A percentile compares a stretch with the other conserved stretches of the same genome.
phyloP scores from a whole-genome alignment of 2,329 filamentous ascomycete species.

The Trematosphaeria pertusa region DNA sequence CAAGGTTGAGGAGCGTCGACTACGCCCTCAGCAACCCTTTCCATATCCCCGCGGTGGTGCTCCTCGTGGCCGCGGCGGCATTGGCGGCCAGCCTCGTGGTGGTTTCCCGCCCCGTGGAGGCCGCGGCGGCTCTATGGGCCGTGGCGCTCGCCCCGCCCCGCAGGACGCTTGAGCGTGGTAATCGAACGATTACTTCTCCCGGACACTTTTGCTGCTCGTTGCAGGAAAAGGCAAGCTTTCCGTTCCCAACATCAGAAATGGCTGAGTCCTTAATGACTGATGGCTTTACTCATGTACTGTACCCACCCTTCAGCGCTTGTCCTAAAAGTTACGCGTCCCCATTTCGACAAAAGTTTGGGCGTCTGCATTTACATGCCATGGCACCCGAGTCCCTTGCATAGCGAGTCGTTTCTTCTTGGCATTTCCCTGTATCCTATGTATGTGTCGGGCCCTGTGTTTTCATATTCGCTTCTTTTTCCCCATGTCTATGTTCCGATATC shows the following conservation, averaged over 20 bases:
- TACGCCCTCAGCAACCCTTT: constrained; percentile 52
- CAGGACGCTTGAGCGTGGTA: constrained; percentile 41
- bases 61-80: constrained; percentile 67
- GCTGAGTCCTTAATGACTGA: constrained; percentile 40
- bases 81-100: constrained; percentile 65
- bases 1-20: constrained; percentile 85
- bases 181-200: constrained; percentile 1
- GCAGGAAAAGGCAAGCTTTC: too few relatives aligned
- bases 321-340: constrained; percentile 42
- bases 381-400: constrained; percentile 46
- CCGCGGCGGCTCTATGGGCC: constrained; percentile 65
- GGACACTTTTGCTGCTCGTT: constrained; percentile 9
- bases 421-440: constrained; percentile 41
- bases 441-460: constrained; percentile 30
- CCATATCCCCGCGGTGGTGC: constrained; percentile 51
- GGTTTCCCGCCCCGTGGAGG: constrained; percentile 74
- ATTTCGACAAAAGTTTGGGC: constrained; percentile 45
- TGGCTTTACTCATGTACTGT: constrained; percentile 48
- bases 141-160: constrained; percentile 58
- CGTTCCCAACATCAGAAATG: constrained; percentile 15
- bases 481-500: constrained; percentile 25
- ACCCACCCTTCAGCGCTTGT: constrained; percentile 44
- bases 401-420: constrained; percentile 44
- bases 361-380: constrained; percentile 34
- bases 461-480: constrained; percentile 29